phyloP scores from a whole-genome alignment of 306 rosid species.

The Glycine soja region DNA sequence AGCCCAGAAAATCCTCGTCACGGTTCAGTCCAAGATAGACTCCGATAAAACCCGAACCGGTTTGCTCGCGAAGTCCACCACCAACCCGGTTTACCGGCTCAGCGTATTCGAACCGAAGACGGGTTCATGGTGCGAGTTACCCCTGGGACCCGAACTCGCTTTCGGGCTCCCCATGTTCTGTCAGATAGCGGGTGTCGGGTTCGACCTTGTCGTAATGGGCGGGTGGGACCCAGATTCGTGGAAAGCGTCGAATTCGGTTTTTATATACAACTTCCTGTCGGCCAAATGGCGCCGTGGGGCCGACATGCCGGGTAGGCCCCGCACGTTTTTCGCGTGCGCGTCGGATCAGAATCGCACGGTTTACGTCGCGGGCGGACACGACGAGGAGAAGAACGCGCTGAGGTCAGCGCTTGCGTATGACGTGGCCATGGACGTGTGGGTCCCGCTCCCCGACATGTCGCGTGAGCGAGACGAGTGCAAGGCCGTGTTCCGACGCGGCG shows the following conservation, averaged over 20 bases:
- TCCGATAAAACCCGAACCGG: slow-evolving; percentile 40
- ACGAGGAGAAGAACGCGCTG: slow-evolving; percentile 68
- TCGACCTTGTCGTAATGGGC: slow-evolving; percentile 66
- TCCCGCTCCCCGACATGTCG: slow-evolving; percentile 58
- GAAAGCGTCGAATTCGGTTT: slow-evolving; percentile 65
- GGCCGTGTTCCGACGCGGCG: slow-evolving; percentile 48
- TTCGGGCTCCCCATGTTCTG: slow-evolving; percentile 75
- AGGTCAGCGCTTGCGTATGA: slow-evolving; percentile 64
- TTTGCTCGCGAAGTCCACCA: slow-evolving; percentile 21
- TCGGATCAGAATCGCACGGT: slow-evolving; percentile 52
- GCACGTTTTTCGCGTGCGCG: slow-evolving; percentile 70
- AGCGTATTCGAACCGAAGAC: slow-evolving; percentile 55
- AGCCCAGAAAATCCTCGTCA: slow-evolving; percentile 57
- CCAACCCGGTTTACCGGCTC: slow-evolving; percentile 59
- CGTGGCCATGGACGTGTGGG: slow-evolving; percentile 63
- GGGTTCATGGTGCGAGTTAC: slow-evolving; percentile 64
- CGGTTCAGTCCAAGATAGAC: slow-evolving; percentile 61
- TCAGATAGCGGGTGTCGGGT: slow-evolving; percentile 62
- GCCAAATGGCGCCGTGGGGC: slow-evolving; percentile 71
- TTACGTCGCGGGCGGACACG: slow-evolving; percentile 75
- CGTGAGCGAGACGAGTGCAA: slow-evolving; percentile 79
- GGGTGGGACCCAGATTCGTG: slow-evolving; percentile 78
- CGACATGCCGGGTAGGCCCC: slow-evolving; percentile 71
- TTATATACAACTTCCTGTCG: slow-evolving; percentile 55
- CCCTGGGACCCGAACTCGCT: slow-evolving; percentile 40